These are phyloP conservation scores for Codiaeum variegatum DNA, from an alignment of 441 rosid genomes.

Conservation along the genomic window DNA sequence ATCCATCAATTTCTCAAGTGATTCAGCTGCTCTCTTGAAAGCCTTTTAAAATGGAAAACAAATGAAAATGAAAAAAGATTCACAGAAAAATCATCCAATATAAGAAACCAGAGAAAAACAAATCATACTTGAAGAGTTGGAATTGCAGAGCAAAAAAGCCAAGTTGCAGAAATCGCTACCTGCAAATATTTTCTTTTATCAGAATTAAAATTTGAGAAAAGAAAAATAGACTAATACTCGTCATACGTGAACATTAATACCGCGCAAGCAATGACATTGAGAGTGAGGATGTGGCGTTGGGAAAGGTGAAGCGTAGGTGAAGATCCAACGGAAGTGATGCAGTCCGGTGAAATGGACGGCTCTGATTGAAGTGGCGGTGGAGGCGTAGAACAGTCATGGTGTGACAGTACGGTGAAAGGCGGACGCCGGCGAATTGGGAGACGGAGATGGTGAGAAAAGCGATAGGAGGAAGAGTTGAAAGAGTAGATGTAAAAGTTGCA, in stretches of 20 bases:
- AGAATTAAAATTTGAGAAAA: not conserved
- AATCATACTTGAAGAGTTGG: constrained; percentile 65
- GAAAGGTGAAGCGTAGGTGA: constrained; percentile 42
- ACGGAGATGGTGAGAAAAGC: constrained; percentile 24
- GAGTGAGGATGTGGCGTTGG: constrained; percentile 56
- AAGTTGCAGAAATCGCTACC: constrained; percentile 75
- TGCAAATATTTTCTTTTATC: constrained; percentile 24
- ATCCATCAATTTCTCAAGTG: constrained; percentile 79
- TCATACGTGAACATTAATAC: constrained; percentile 22
- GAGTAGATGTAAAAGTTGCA: not conserved
- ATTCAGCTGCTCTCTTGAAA: constrained; percentile 80
- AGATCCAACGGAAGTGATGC: constrained; percentile 53
- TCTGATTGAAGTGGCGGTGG: constrained; percentile 27
- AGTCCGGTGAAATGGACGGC: constrained; percentile 33
- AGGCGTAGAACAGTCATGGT: constrained; percentile 22
- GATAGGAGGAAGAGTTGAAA: not conserved
- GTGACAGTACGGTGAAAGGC: constrained; percentile 26
- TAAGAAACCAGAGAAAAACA: not conserved
- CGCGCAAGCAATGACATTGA: constrained; percentile 62
- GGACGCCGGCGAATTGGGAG: constrained; percentile 24
- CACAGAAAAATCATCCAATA: not conserved
- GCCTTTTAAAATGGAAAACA: constrained; percentile 37
- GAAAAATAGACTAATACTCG: not conserved
- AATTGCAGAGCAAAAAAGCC: constrained; percentile 81
- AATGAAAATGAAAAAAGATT: not conserved